These are phyloP conservation scores for Komagataella ulmi DNA, from an alignment of 805 yeast species.

Conservation along the genomic window DNA sequence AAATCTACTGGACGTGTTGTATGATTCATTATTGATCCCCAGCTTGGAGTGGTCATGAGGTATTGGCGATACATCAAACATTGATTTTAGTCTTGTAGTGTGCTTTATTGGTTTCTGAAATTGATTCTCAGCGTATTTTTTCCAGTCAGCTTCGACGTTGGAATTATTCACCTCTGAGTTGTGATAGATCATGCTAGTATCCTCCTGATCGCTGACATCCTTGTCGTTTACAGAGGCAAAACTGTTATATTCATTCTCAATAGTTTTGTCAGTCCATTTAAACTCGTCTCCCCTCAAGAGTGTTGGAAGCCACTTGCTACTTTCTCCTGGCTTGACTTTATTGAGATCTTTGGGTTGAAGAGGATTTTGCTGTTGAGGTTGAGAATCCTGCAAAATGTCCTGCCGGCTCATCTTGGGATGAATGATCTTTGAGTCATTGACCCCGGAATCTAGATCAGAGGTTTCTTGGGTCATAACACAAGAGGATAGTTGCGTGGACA, in stretches of 20 bases:
- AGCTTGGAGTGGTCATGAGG: background rate
- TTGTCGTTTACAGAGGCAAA: background rate
- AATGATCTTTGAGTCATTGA: background rate
- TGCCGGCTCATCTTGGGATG: background rate
- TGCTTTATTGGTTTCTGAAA: conserved; percentile 12
- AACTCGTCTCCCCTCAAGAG: background rate
- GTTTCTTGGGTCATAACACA: background rate
- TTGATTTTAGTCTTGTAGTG: conserved; percentile 3
- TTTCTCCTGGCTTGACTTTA: background rate
- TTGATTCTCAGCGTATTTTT: conserved; percentile 11
- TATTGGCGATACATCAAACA: background rate
- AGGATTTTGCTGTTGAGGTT: background rate
- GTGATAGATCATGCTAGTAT: background rate
- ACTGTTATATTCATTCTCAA: background rate
- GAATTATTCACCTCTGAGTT: conserved; percentile 2
- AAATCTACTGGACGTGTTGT: background rate
- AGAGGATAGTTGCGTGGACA: background rate
- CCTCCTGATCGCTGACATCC: background rate
- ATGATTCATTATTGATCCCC: background rate
- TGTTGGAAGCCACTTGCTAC: background rate
- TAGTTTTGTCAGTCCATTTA: background rate
- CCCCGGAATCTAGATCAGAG: background rate
- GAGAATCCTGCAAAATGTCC: background rate
- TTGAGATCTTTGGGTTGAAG: background rate
- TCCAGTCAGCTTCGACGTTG: conserved; percentile 16